Percentiles rank a stretch among this genome's conserved stretches.
Conservation (phyloP, 2,329 filamentous ascomycete genomes). For the Sporothrix protearum region DNA sequence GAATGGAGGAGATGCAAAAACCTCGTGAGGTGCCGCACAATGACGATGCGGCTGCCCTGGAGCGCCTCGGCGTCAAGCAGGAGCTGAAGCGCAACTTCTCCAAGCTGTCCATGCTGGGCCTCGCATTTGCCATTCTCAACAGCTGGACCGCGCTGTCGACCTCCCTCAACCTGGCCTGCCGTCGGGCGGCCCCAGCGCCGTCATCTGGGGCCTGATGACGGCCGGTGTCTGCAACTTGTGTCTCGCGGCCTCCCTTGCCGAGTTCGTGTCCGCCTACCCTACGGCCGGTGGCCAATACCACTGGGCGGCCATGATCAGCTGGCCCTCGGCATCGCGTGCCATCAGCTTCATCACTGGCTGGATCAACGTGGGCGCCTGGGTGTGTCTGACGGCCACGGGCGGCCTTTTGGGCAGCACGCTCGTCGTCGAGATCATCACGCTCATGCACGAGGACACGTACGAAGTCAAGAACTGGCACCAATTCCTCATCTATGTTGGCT, state of each 20-base stretch:
- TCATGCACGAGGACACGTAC: conserved; percentile 55
- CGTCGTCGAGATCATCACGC: conserved; percentile 60
- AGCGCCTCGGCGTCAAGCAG: conserved; percentile 47
- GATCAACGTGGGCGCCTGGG: conserved; percentile 71
- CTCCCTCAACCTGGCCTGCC: conserved; percentile 54
- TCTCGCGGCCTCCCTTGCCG: conserved; percentile 64
- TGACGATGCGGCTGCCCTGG: conserved; percentile 41
- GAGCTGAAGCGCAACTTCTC: conserved; percentile 51
- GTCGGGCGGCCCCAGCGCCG: conserved; percentile 63
- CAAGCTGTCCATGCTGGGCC: conserved; percentile 46
- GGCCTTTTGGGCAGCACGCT: conserved; percentile 65
- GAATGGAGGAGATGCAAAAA: conserved; percentile 21
- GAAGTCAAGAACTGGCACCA: conserved; percentile 63
- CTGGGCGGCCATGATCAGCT: conserved; percentile 65
- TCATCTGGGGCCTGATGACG: conserved; percentile 67
- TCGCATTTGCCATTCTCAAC: conserved; percentile 50
- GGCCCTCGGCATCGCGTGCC: conserved; percentile 56
- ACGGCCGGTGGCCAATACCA: conserved; percentile 64
- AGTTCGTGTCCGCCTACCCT: conserved; percentile 65
- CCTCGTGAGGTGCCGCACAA: background rate
- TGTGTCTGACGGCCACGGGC: conserved; percentile 64
- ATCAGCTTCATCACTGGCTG: conserved; percentile 70
- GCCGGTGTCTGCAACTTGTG: conserved; percentile 67
- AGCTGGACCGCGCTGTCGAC: conserved; percentile 50
- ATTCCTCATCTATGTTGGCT: conserved; percentile 67